Percentiles rank a stretch among this genome's conserved stretches.
phyloP scores from a whole-genome alignment of 139 green algal genomes.

The Auxenochlorella protothecoides region DNA sequence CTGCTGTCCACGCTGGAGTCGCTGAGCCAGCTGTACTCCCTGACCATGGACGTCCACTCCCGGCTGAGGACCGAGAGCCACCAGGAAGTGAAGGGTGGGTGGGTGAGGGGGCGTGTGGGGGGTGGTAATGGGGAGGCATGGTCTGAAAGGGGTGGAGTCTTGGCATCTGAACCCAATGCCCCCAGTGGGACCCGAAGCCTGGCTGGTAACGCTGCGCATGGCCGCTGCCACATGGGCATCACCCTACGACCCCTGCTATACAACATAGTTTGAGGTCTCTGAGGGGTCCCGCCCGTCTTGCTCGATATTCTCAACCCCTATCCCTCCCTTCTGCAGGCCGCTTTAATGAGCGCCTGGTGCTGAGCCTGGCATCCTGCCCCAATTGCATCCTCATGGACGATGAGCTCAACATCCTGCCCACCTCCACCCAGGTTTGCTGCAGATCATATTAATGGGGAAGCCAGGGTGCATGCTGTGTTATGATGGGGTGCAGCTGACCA shows the following conservation, averaged over 20 bases:
- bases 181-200: no score
- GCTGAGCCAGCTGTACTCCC: conserved; percentile 85
- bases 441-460: background rate
- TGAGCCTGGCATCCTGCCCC: conserved; percentile 74
- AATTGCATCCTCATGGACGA: conserved; percentile 93
- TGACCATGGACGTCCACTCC: conserved; percentile 96
- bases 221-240: no score
- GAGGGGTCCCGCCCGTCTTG: no score
- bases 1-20: conserved; percentile 78
- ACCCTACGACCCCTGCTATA: no score
- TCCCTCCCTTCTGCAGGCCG: conserved; percentile 33
- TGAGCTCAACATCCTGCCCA: conserved; percentile 97
- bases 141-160: no score
- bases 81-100: conserved; percentile 48
- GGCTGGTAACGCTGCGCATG: no score
- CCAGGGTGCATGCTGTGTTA: no score
- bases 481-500: no score
- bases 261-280: no score
- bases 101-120: conserved; percentile 14
- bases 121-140: background rate
- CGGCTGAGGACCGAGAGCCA: conserved; percentile 86
- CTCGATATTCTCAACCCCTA: no score
- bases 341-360: conserved; percentile 97
- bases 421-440: conserved; percentile 53
- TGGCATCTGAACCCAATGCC: no score